Percentiles rank a stretch among this genome's conserved stretches.
Evolutionary conservation across 306 rosid genomes (phyloP).

Genomic region (barrel medic (Medicago truncatula)): MtrunA17r5.0-ANR NC_053042.1:43399501-43400000

Average conservation of each 20-base stretch:
- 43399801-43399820: neutral
- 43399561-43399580: neutral
- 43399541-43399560: slow-evolving; percentile 1
- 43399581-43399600: slow-evolving; percentile 7
- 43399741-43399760: neutral
- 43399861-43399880: neutral
- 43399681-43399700: slow-evolving; percentile 2
- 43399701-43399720: neutral
- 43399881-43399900: slow-evolving; percentile 18
- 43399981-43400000: slow-evolving; percentile 39
- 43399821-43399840: neutral
- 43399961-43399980: neutral
- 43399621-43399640: slow-evolving; percentile 18
- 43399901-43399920: neutral
- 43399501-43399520: neutral
- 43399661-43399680: neutral
- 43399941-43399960: slow-evolving; percentile 2
- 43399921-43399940: neutral
- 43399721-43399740: neutral
- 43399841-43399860: neutral
- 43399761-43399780: neutral
- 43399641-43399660: slow-evolving; percentile 17
- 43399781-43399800: slow-evolving; percentile 4
- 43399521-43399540: neutral
- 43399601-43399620: neutral